Conservation (phyloP, 352 stramenopile species). For the Globisporangium nagaii region DNA sequence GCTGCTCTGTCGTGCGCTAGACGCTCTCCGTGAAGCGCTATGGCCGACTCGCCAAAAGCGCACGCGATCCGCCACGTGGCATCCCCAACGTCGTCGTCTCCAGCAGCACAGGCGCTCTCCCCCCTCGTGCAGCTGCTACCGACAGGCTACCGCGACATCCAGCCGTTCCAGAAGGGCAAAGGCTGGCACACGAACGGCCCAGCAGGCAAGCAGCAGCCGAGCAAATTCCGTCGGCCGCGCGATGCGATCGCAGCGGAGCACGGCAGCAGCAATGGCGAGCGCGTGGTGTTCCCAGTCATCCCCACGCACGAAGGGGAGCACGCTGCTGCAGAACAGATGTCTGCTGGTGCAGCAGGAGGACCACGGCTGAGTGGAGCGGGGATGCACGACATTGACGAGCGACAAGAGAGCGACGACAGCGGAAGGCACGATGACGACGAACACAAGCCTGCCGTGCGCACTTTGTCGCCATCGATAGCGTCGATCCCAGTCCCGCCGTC, state of each 20-base stretch:
- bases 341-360: background rate
- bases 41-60: constrained; percentile 16
- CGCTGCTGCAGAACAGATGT: background rate
- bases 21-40: too few relatives aligned
- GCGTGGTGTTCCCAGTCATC: constrained; percentile 48
- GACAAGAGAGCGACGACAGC: constrained; percentile 5
- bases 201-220: constrained; percentile 5
- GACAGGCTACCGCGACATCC: constrained; percentile 63
- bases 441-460: background rate
- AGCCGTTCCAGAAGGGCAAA: constrained; percentile 59
- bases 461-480: constrained; percentile 13
- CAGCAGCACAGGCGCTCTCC: constrained; percentile 21
- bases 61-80: constrained; percentile 10
- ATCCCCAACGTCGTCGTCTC: background rate
- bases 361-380: background rate
- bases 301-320: constrained; percentile 1
- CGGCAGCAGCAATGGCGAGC: constrained; percentile 8
- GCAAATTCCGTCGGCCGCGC: constrained; percentile 19
- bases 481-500: constrained; percentile 20
- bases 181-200: constrained; percentile 61
- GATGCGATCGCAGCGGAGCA: constrained; percentile 6
- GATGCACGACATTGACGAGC: constrained; percentile 4
- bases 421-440: background rate
- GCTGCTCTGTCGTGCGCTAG: too few relatives aligned
- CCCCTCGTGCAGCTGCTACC: constrained; percentile 56